These are phyloP conservation scores for Chytriomyces sp. DNA, from an alignment of 192 early-diverging fungal genomes.

Conservation along the genomic window DNA sequence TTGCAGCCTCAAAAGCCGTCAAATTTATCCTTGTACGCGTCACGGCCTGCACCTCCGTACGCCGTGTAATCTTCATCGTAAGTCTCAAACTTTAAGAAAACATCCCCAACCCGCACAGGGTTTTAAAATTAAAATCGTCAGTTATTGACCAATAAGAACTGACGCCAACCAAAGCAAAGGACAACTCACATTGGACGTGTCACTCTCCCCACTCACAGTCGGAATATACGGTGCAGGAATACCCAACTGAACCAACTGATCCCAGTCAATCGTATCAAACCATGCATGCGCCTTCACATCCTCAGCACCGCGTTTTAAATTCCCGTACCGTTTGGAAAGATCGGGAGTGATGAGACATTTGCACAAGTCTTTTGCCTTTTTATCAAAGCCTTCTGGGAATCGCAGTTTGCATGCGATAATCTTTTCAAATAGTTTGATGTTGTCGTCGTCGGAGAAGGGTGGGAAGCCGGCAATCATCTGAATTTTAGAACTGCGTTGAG, in stretches of 20 bases:
- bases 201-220: conserved; percentile 78
- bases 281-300: conserved; percentile 94
- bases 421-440: conserved; percentile 72
- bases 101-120: not conserved
- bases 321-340: conserved; percentile 76
- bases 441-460: conserved; percentile 71
- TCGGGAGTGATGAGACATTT: conserved; percentile 72
- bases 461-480: conserved; percentile 70
- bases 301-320: conserved; percentile 69
- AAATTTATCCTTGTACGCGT: conserved; percentile 59
- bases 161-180: conserved; percentile 41
- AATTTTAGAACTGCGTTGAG: not conserved
- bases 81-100: conserved; percentile 84
- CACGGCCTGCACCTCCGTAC: conserved; percentile 76
- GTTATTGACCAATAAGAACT: too few species aligned
- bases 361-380: conserved; percentile 70
- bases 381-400: conserved; percentile 74
- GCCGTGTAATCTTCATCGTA: conserved; percentile 90
- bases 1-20: not conserved
- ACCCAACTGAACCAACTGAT: conserved; percentile 66
- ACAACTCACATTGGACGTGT: conserved; percentile 58
- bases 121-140: conserved; percentile 66
- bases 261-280: conserved; percentile 93
- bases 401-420: conserved; percentile 69
- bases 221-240: conserved; percentile 89